These are phyloP conservation scores for Hirschioporus abietinus DNA, from an alignment of 768 basidiomycete genomes.

Conservation along the genomic window DNA sequence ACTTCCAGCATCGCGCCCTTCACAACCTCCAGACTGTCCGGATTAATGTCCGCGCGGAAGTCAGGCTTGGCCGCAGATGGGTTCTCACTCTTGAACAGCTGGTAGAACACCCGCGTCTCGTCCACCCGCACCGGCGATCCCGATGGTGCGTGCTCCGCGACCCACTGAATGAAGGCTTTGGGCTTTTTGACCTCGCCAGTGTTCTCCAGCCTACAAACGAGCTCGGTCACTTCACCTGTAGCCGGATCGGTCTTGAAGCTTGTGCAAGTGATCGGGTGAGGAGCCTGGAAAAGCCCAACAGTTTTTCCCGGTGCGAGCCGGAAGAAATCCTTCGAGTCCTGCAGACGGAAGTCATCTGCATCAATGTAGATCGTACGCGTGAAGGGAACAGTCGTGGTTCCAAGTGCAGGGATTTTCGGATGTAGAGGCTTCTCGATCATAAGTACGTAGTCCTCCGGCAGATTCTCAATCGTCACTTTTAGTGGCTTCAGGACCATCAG, in stretches of 20 bases:
- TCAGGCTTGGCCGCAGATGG: conserved; percentile 66
- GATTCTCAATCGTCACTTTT: conserved; percentile 87
- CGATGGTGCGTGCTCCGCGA: conserved; percentile 74
- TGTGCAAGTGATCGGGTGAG: conserved; percentile 88
- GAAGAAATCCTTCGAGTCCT: conserved; percentile 94
- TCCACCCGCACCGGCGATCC: conserved; percentile 81
- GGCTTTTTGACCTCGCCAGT: conserved; percentile 64
- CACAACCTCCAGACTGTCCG: conserved; percentile 74
- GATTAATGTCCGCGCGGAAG: conserved; percentile 78
- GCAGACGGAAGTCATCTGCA: conserved; percentile 83
- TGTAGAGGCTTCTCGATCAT: conserved; percentile 90
- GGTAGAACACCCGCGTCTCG: conserved; percentile 90
- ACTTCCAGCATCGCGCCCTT: conserved; percentile 81
- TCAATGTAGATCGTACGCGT: conserved; percentile 91
- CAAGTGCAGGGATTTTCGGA: conserved; percentile 87
- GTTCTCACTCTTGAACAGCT: conserved; percentile 91
- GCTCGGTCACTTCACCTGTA: conserved; percentile 71
- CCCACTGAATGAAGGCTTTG: conserved; percentile 96
- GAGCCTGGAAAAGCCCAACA: conserved; percentile 92
- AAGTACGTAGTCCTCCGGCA: conserved; percentile 77
- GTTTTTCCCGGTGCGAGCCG: conserved; percentile 96
- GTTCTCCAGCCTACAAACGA: conserved; percentile 76
- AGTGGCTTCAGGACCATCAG: conserved; percentile 89
- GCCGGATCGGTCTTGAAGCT: conserved; percentile 73
- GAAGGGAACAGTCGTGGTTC: conserved; percentile 76